Conservation (phyloP, 2,329 filamentous ascomycete genomes). For the Aspergillus sp. region DNA sequence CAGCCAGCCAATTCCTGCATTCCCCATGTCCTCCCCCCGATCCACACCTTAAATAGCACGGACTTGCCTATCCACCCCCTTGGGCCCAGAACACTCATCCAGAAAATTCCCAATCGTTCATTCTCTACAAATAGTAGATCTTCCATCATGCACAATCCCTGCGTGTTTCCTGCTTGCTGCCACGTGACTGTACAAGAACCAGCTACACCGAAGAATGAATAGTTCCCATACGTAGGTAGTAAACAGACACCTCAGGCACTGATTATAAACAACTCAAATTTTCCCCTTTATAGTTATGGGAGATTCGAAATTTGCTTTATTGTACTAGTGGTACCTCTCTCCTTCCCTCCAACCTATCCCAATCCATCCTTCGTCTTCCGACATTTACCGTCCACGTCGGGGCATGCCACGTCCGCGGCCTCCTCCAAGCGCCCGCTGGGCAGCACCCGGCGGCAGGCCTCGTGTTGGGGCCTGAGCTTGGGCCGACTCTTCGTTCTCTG, state of each 20-base stretch:
- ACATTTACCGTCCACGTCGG: conserved; percentile 31
- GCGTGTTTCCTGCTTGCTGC: background rate
- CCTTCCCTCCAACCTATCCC: conserved; percentile 19
- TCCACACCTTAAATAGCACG: background rate
- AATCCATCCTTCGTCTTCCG: conserved; percentile 1
- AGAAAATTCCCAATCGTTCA: background rate
- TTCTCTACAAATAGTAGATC: too few relatives aligned
- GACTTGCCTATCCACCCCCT: background rate
- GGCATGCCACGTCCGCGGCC: conserved; percentile 91
- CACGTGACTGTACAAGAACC: background rate
- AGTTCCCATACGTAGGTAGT: background rate
- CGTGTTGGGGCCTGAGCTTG: conserved; percentile 77
- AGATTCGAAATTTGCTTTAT: background rate
- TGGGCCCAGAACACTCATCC: background rate
- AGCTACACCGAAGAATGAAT: too few relatives aligned
- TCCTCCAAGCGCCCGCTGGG: conserved; percentile 82
- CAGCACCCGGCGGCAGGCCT: conserved; percentile 75
- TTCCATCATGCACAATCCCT: background rate
- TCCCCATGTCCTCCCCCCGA: background rate
- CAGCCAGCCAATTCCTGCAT: background rate
- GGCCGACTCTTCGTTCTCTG: conserved; percentile 87
- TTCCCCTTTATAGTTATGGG: too few relatives aligned
- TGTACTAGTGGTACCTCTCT: conserved; percentile 13
- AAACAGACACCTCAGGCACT: too few relatives aligned
- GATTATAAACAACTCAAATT: too few relatives aligned